A percentile compares a stretch with the other conserved stretches of the same genome.
Conservation (phyloP, 2,329 filamentous ascomycete genomes). For the Pseudogymnoascus sp. region DNA sequence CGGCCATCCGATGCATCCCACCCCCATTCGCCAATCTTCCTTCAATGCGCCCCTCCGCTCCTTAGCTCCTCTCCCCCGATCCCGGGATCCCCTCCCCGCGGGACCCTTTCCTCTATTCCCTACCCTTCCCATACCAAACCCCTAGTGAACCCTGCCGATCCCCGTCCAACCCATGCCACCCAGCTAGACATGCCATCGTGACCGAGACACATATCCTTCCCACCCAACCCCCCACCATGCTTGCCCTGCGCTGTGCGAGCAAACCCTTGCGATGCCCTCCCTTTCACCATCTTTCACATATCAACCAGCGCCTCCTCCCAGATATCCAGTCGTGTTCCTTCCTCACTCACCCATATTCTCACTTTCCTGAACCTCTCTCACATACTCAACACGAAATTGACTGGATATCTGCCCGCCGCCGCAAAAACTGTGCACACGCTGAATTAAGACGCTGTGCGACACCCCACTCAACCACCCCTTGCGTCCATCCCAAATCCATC, state of each 20-base stretch:
- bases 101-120: neutral
- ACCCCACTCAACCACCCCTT: neutral
- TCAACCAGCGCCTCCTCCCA: neutral
- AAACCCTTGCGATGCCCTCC: neutral
- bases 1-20: neutral
- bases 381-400: neutral
- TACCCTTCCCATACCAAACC: neutral
- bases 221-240: neutral
- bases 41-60: neutral
- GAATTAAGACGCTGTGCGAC: neutral
- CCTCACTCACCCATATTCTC: neutral
- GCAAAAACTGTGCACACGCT: neutral
- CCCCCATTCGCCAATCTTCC: neutral
- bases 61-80: neutral
- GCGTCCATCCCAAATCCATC: slow-evolving; percentile 6
- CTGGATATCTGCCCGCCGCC: neutral
- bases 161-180: neutral
- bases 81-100: neutral
- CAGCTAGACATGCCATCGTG: slow-evolving; percentile 5
- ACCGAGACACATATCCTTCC: neutral
- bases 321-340: neutral
- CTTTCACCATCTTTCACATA: slow-evolving; percentile 11
- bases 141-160: neutral
- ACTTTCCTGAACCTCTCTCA: neutral
- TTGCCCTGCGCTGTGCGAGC: slow-evolving; percentile 4